These are phyloP conservation scores for Saccharomyces uvarum DNA, from an alignment of 1,139 yeast species.

Conservation along the genomic window DNA sequence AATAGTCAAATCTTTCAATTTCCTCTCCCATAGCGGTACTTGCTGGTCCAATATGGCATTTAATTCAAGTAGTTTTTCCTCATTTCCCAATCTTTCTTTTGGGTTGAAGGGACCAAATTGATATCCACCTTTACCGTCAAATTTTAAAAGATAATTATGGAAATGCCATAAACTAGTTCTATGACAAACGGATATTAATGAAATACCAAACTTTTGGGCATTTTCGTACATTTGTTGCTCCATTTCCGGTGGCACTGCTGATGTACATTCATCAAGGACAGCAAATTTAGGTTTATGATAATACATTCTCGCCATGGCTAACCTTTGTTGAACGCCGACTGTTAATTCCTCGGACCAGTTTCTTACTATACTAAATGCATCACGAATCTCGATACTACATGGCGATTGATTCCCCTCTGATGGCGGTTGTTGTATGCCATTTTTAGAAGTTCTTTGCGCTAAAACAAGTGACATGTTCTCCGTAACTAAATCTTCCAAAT, in stretches of 20 bases:
- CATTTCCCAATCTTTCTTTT: constrained; percentile 55
- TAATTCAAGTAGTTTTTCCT: constrained; percentile 60
- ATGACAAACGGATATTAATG: constrained; percentile 85
- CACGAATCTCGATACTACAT: constrained; percentile 25
- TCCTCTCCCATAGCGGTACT: constrained; percentile 57
- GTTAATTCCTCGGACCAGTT: constrained; percentile 89
- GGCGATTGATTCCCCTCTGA: constrained; percentile 16
- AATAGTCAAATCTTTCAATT: constrained; percentile 51
- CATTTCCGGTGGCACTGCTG: constrained; percentile 86
- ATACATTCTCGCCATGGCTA: constrained; percentile 88
- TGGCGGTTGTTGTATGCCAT: constrained; percentile 7
- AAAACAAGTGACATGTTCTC: constrained; percentile 34
- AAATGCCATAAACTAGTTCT: constrained; percentile 90
- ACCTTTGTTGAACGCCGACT: constrained; percentile 85
- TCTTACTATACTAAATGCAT: constrained; percentile 59
- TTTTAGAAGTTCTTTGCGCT: constrained; percentile 19
- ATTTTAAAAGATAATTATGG: constrained; percentile 73
- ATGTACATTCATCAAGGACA: constrained; percentile 90
- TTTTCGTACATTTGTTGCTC: constrained; percentile 84
- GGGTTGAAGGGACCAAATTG: constrained; percentile 65
- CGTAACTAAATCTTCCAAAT: constrained; percentile 48
- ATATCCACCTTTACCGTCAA: constrained; percentile 77
- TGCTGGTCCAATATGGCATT: constrained; percentile 57
- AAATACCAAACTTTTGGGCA: constrained; percentile 73
- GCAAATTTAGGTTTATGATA: constrained; percentile 91